Percentiles rank a stretch among this genome's conserved stretches.
phyloP scores from a whole-genome alignment of 1,139 yeast species.

The Nakaseomyces glabratus region DNA sequence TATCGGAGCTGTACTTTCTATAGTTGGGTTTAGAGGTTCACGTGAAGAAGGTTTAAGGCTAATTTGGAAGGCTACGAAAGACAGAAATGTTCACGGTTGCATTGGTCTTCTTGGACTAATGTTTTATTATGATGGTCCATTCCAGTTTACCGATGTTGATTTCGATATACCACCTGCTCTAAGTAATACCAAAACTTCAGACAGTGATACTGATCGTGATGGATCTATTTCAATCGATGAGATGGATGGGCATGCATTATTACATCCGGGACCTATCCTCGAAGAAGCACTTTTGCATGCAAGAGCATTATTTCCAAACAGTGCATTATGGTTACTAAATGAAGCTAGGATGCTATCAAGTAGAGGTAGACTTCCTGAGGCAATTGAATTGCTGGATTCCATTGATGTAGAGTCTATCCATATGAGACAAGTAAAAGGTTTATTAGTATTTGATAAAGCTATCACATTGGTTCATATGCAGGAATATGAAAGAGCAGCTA shows the following conservation, averaged over 20 bases:
- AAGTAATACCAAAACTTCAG: slow-evolving; percentile 3
- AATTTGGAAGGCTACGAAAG: slow-evolving; percentile 76
- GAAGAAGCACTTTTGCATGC: slow-evolving; percentile 47
- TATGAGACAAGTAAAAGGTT: slow-evolving; percentile 88
- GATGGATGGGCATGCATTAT: slow-evolving; percentile 38
- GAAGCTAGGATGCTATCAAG: slow-evolving; percentile 82
- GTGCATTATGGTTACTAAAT: slow-evolving; percentile 86
- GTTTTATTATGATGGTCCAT: slow-evolving; percentile 90
- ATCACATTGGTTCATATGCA: slow-evolving; percentile 69
- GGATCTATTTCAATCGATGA: slow-evolving; percentile 16
- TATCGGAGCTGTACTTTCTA: slow-evolving; percentile 76
- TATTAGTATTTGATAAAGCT: slow-evolving; percentile 76
- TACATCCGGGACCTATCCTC: slow-evolving; percentile 45
- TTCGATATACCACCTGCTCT: slow-evolving; percentile 48
- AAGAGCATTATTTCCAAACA: slow-evolving; percentile 70
- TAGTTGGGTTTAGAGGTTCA: slow-evolving; percentile 85
- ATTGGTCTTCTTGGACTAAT: slow-evolving; percentile 73
- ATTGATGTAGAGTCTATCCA: slow-evolving; percentile 57
- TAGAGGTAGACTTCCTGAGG: slow-evolving; percentile 60
- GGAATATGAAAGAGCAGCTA: slow-evolving; percentile 72
- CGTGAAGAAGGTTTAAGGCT: slow-evolving; percentile 71
- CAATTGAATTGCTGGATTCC: slow-evolving; percentile 64
- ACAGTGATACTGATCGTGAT: slow-evolving; percentile 8
- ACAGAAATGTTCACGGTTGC: slow-evolving; percentile 85
- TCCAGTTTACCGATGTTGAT: slow-evolving; percentile 82